Evolutionary conservation across 176 grass and related monocot species (phyloP), one percentile per base, ranked within the genome.

Genomic region (Panicum miliaceum): DNA sequence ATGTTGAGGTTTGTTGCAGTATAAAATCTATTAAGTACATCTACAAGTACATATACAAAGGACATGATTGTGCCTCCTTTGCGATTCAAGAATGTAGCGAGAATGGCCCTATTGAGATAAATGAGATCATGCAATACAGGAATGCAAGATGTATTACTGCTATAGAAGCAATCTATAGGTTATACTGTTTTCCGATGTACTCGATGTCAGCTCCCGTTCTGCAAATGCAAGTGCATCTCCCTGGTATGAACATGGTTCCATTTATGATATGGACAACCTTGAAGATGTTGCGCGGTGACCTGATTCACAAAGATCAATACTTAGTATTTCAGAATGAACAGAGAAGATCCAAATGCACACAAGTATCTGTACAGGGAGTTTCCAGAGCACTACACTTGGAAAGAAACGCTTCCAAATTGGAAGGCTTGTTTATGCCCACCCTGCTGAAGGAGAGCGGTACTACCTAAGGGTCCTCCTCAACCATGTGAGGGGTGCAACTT

Each of bases 1-100:
- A 65, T 19, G 13, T 36, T 34, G 62, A 65, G 5, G 20, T 65
- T 7, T 65, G 14, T 2, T 36, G 13, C 6, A 65, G 62, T 4
- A n/a, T 65, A 1, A 36, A 65, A 32, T 15, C 62, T 1, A 5
- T 8, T 1, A 65, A 65, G 5, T 36, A 65, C 12, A 8, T 64
- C 0, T 64, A 35, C 4, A 64, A 64, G 6, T 64, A 64, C 14
- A 18, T 64, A 1, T 64, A 64, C 29, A 64, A 64, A 34, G 62
- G 62, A 0, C 62, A 64, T 36, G 62, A 64, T 64, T 34, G 62
- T 36, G 62, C 62, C 0, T 65, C 63, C 1, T 64, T 65, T 16
- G 1, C 15, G 0, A 5, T 65, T 0, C 5, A 37, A 11, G 2
- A 35, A 2, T 19, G 4, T 20, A 6, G 5, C 3, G 14, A 18